Conservation (phyloP, 2,329 filamentous ascomycete genomes). For the Acephala macrosclerotiorum region DNA sequence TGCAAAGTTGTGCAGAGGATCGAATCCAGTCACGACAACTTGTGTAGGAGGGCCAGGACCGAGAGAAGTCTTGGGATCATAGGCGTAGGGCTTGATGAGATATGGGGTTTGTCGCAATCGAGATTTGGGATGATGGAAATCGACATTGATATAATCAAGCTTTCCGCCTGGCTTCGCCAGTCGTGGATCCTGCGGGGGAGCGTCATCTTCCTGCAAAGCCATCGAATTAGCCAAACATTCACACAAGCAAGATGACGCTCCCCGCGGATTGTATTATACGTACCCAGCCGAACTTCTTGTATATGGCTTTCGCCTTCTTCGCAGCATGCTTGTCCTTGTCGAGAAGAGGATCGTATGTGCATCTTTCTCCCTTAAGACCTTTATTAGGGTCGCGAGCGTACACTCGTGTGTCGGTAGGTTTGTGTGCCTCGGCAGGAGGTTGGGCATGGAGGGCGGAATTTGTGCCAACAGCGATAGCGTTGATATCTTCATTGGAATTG, state of each 20-base stretch:
- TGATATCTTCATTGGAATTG: slow-evolving; percentile 42
- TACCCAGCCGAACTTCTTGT: slow-evolving; percentile 72
- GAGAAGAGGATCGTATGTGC: slow-evolving; percentile 63
- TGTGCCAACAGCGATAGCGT: slow-evolving; percentile 24
- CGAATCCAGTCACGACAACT: slow-evolving; percentile 94
- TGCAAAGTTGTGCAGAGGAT: slow-evolving; percentile 82
- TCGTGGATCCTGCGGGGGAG: slow-evolving; percentile 82
- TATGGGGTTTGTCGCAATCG: slow-evolving; percentile 78
- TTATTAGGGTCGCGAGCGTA: slow-evolving; percentile 64
- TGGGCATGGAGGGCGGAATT: slow-evolving; percentile 17
- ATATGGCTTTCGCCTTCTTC: slow-evolving; percentile 65
- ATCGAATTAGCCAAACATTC: slow-evolving; percentile 63
- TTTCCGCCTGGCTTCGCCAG: slow-evolving; percentile 70
- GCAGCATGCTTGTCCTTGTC: slow-evolving; percentile 48
- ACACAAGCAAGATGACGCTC: slow-evolving; percentile 66
- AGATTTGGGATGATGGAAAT: slow-evolving; percentile 73
- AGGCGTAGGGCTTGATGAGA: slow-evolving; percentile 80
- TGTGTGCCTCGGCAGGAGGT: slow-evolving; percentile 32
- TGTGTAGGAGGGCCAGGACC: slow-evolving; percentile 90
- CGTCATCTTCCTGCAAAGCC: slow-evolving; percentile 77
- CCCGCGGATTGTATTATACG: slow-evolving; percentile 57
- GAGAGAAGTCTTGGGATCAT: slow-evolving; percentile 83
- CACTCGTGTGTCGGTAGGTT: slow-evolving; percentile 42
- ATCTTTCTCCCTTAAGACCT: slow-evolving; percentile 62
- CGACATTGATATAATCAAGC: slow-evolving; percentile 72